Evolutionary conservation across 306 rosid species (phyloP).

Genomic region (Glycine tomentella): DNA sequence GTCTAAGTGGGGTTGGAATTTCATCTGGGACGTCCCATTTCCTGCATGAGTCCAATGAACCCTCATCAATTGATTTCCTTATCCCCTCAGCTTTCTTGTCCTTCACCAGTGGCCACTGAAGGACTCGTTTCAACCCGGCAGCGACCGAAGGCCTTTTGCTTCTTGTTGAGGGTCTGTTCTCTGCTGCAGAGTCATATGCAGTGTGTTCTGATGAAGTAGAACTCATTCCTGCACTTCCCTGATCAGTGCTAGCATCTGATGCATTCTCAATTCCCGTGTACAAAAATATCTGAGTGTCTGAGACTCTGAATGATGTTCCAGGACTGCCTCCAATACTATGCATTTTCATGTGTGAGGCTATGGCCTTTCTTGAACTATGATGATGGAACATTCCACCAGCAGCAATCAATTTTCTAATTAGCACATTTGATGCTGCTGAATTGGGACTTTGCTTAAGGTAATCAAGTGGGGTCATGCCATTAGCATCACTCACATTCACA

Average conservation of each 20-base stretch:
- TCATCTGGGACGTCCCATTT: conserved; percentile 54
- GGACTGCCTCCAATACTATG: conserved; percentile 73
- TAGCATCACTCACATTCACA: conserved; percentile 65
- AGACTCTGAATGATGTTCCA: conserved; percentile 75
- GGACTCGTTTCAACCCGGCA: conserved; percentile 57
- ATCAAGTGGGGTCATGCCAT: conserved; percentile 84
- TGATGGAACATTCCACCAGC: conserved; percentile 75
- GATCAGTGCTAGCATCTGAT: conserved; percentile 56
- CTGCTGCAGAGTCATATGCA: conserved; percentile 47
- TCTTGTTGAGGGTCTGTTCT: conserved; percentile 51
- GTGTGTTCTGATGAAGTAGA: conserved; percentile 56
- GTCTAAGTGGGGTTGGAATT: conserved; percentile 72
- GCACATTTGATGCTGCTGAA: conserved; percentile 68
- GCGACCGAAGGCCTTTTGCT: conserved; percentile 61
- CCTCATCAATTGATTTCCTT: conserved; percentile 51
- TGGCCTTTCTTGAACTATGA: conserved; percentile 62
- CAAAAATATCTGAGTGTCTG: conserved; percentile 77
- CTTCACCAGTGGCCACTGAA: conserved; percentile 68
- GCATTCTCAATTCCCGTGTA: conserved; percentile 74
- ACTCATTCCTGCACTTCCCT: conserved; percentile 55
- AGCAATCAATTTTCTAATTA: conserved; percentile 70
- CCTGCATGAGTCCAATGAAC: conserved; percentile 53
- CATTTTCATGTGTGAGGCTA: conserved; percentile 69
- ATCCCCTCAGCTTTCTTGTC: conserved; percentile 49
- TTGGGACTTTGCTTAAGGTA: conserved; percentile 66